Percentiles rank a stretch among this genome's conserved stretches.
These are phyloP conservation scores for Udeniomyces megalosporus DNA, from an alignment of 768 basidiomycete species.

Conservation along the genomic window DNA sequence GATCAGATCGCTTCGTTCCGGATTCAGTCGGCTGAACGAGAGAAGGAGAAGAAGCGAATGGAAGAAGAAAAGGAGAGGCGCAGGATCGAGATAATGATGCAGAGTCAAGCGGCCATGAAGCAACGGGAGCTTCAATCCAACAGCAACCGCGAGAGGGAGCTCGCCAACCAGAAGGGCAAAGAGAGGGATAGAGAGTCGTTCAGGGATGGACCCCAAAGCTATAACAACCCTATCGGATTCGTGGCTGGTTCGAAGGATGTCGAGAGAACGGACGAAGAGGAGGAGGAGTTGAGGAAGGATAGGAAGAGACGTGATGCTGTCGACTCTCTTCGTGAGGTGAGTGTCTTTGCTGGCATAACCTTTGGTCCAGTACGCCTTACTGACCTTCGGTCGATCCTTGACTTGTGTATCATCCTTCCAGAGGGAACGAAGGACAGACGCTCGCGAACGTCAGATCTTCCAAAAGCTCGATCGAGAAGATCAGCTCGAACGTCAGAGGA, in stretches of 20 bases:
- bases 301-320: constrained; percentile 63
- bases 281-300: constrained; percentile 67
- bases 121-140: neutral
- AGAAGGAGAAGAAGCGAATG: constrained; percentile 79
- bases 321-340: constrained; percentile 66
- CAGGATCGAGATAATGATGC: constrained; percentile 10
- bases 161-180: constrained; percentile 21
- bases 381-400: neutral
- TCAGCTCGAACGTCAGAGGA: constrained; percentile 40
- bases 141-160: neutral
- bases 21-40: constrained; percentile 24
- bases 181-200: constrained; percentile 36
- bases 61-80: constrained; percentile 63
- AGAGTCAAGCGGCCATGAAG: neutral
- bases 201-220: constrained; percentile 56
- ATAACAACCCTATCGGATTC: constrained; percentile 65
- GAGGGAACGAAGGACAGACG: constrained; percentile 89
- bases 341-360: constrained; percentile 30
- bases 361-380: neutral
- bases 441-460: constrained; percentile 68
- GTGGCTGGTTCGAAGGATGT: constrained; percentile 40
- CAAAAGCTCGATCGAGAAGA: constrained; percentile 30
- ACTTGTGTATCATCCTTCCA: constrained; percentile 26
- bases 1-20: constrained; percentile 94
- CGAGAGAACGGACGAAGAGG: constrained; percentile 68